These are phyloP conservation scores for Cutaneotrichosporon sp. DNA, from an alignment of 1,284 basidiomycete species.

Conservation along the genomic window DNA sequence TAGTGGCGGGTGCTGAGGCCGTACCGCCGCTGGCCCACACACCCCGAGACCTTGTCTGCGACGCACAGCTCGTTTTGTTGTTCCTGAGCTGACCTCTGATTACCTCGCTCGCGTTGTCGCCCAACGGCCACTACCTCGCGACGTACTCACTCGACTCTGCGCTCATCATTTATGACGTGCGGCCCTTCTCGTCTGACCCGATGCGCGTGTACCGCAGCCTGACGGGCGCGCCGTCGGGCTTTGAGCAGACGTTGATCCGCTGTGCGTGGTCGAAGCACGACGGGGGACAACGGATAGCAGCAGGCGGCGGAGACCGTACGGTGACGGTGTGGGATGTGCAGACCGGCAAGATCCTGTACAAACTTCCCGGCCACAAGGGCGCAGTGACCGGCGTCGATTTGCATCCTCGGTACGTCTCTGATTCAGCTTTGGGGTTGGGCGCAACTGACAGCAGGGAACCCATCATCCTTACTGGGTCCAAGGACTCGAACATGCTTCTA, in stretches of 20 bases:
- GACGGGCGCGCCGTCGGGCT: conserved; percentile 81
- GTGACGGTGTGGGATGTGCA: conserved; percentile 94
- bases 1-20: no score
- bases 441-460: conserved; percentile 64
- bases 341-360: conserved; percentile 77
- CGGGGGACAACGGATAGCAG: conserved; percentile 52
- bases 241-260: conserved; percentile 76
- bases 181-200: conserved; percentile 81
- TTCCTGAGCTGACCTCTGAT: conserved; percentile 37
- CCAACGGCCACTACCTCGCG: conserved; percentile 77
- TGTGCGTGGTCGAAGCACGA: conserved; percentile 65
- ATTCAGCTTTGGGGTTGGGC: neutral
- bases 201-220: conserved; percentile 75
- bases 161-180: conserved; percentile 81
- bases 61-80: neutral
- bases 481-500: conserved; percentile 82
- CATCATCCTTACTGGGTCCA: conserved; percentile 82
- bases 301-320: conserved; percentile 56
- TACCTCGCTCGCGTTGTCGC: conserved; percentile 81
- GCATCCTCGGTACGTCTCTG: conserved; percentile 57
- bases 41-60: neutral
- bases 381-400: conserved; percentile 87
- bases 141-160: conserved; percentile 85
- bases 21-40: no score
- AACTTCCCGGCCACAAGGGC: conserved; percentile 91